Evolutionary conservation across 768 basidiomycete species (phyloP), one percentile per base, ranked within the genome.

Genomic region (Mycena olivaceomarginata): DNA sequence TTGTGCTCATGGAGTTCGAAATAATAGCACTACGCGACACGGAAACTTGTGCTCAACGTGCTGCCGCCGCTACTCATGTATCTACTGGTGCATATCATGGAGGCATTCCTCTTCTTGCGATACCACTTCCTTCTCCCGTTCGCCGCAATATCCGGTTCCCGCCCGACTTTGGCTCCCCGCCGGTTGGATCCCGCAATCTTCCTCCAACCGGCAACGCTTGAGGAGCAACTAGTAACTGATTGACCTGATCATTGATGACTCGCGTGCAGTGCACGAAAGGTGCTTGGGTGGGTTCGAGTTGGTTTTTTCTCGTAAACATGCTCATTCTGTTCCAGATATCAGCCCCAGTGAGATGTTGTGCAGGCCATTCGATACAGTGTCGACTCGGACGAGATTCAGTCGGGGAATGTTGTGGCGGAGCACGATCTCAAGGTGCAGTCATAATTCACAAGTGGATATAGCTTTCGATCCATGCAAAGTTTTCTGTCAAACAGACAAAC

Each of bases 301-400:
- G 20, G 48, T 53, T 53, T 53, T n/a, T 7, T 79, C 37, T n/a
- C 53, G 18, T 53, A n/a, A 53, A 53, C 16, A n/a, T 53, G 10
- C 51, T 74, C 39, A 59, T 64, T 64, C 31, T 4, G 8, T 39
- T 22, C 22, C 48, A 85, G 84, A 25, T 85, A 85, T 76, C 77
- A 68, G 22, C 82, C 85, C 0, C 83, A 85, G 68, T 86, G 85
- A 85, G 77, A 80, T 39, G 79, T 80, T 25, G 82, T 80, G 37
- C 85, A 86, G 56, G 80, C 77, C 31, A 85, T 86, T 51, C 83
- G 82, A 51, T 85, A 85, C 64, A 79, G 83, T 18, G 85, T 86
- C 1, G n/a, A n/a, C n/a, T n/a, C n/a, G n/a, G 85, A 86, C 43
- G 82, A 85, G 69, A 77, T 86, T 11, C 81, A 84, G 53, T 84